These are phyloP conservation scores for Salix suchowensis DNA, from an alignment of 345 rosid species.

Conservation along the genomic window DNA sequence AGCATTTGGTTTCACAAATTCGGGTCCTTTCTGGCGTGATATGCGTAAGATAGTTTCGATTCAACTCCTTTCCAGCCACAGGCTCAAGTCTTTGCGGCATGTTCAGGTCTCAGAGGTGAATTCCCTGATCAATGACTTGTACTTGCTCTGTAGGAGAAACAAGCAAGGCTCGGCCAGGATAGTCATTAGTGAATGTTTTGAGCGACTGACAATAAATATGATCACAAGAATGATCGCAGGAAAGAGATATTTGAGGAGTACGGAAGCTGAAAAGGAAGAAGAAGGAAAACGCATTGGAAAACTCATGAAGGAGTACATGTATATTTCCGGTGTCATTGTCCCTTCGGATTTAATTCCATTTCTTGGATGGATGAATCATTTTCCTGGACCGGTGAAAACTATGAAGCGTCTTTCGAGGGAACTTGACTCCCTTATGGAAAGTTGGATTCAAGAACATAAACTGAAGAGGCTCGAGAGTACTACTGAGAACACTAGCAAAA, in stretches of 20 bases:
- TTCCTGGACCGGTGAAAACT: conserved; percentile 6
- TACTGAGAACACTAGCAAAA: background rate
- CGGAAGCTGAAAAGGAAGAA: background rate
- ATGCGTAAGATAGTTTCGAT: conserved; percentile 7
- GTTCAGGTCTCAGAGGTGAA: conserved; percentile 19
- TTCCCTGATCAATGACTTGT: conserved; percentile 6
- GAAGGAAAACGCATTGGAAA: conserved; percentile 23
- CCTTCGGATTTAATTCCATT: conserved; percentile 30
- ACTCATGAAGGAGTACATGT: conserved; percentile 30
- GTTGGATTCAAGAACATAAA: conserved; percentile 36
- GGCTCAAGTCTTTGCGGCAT: conserved; percentile 18
- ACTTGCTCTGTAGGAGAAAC: background rate
- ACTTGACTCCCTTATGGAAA: conserved; percentile 22
- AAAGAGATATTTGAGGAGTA: conserved; percentile 15
- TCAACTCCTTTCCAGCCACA: conserved; percentile 17
- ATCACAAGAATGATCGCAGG: conserved; percentile 26
- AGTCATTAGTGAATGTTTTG: conserved; percentile 12
- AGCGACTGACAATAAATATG: conserved; percentile 11
- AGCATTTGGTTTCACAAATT: conserved; percentile 11
- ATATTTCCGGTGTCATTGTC: conserved; percentile 17
- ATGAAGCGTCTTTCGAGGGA: conserved; percentile 19
- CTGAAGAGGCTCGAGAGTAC: background rate
- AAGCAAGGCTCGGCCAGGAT: background rate
- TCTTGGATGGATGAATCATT: conserved; percentile 28
- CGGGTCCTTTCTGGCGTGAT: conserved; percentile 12